Evolutionary conservation across 2,329 filamentous ascomycete species (phyloP).

Genomic region (Aspergillus sp.): DNA sequence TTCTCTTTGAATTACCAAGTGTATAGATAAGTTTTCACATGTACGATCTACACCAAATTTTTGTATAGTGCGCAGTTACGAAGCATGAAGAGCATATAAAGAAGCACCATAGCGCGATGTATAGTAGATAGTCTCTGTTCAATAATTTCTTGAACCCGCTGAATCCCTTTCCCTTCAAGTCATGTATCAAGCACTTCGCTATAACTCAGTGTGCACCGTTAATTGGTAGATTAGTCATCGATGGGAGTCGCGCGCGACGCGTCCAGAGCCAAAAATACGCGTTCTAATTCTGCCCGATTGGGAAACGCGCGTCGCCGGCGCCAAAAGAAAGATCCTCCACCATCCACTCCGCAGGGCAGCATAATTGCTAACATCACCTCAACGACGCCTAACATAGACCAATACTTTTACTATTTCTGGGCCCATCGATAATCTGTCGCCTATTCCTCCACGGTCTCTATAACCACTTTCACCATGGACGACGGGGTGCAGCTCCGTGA

Average conservation of each 20-base stretch:
- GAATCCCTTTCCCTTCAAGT: too few relatives aligned
- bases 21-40: background rate
- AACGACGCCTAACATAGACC: slow-evolving; percentile 4
- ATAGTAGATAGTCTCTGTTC: too few relatives aligned
- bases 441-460: background rate
- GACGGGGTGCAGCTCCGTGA: slow-evolving; percentile 65
- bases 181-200: too few relatives aligned
- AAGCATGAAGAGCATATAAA: too few relatives aligned
- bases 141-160: too few relatives aligned
- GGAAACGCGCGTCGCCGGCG: slow-evolving; percentile 16
- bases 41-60: too few relatives aligned
- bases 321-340: slow-evolving; percentile 16
- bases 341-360: slow-evolving; percentile 8
- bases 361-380: slow-evolving; percentile 8
- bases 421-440: slow-evolving; percentile 7
- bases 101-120: too few relatives aligned
- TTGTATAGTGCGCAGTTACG: too few relatives aligned
- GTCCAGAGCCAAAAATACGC: slow-evolving; percentile 14
- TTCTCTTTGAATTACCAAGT: background rate
- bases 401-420: background rate
- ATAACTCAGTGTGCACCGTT: too few relatives aligned
- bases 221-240: slow-evolving; percentile 13
- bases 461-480: slow-evolving; percentile 53
- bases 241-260: slow-evolving; percentile 7
- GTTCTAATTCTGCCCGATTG: slow-evolving; percentile 30